Evolutionary conservation across 257 asterid genomes (phyloP).

Genomic region (Solanum chaucha): DNA sequence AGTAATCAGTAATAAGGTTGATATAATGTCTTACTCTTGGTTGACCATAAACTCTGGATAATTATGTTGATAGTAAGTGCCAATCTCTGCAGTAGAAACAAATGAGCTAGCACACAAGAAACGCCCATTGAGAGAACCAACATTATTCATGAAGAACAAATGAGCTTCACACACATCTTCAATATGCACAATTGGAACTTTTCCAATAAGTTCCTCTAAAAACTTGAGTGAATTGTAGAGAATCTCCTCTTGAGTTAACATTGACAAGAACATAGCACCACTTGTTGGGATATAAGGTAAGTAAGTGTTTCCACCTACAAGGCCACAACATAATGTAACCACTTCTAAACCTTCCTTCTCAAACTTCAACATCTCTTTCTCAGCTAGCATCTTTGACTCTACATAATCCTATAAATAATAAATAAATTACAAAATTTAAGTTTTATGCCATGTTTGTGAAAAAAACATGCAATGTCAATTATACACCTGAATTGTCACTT

Average conservation of each 20-base stretch:
- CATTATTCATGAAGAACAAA: slow-evolving; percentile 29
- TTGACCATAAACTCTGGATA: slow-evolving; percentile 12
- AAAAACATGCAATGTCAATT: not conserved
- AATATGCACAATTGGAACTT: slow-evolving; percentile 42
- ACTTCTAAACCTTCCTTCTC: slow-evolving; percentile 32
- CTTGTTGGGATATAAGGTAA: slow-evolving; percentile 7
- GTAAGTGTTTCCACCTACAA: slow-evolving; percentile 52
- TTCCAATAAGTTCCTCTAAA: slow-evolving; percentile 44
- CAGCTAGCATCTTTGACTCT: slow-evolving; percentile 46
- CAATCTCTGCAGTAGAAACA: slow-evolving; percentile 38
- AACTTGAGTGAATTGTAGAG: slow-evolving; percentile 18
- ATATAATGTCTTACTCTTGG: slow-evolving; percentile 15
- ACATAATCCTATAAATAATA: slow-evolving; percentile 21
- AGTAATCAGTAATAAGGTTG: no score
- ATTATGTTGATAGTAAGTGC: slow-evolving; percentile 15
- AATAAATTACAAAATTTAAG: not conserved
- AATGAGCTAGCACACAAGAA: slow-evolving; percentile 34
- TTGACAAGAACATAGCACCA: slow-evolving; percentile 15
- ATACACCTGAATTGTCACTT: not conserved
- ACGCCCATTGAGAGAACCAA: slow-evolving; percentile 24
- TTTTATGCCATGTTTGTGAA: not conserved
- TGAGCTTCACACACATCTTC: slow-evolving; percentile 46
- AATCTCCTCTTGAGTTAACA: not conserved
- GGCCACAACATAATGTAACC: slow-evolving; percentile 45
- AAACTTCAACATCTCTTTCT: slow-evolving; percentile 33